These are phyloP conservation scores for Olyra latifolia DNA, from an alignment of 176 grass and related monocot species.

Conservation along the genomic window DNA sequence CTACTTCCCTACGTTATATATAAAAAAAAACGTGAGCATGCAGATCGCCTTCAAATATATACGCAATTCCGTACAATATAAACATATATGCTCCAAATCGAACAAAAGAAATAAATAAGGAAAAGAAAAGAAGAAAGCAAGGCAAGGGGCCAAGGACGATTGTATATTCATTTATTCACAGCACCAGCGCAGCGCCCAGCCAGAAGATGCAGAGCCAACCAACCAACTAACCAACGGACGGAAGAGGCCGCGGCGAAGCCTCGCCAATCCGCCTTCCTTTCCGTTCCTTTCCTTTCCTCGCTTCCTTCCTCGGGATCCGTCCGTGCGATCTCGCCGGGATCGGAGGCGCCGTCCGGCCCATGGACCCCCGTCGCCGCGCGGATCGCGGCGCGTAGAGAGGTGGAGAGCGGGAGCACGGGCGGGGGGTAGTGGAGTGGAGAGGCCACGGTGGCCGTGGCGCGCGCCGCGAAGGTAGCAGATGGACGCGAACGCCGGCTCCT, in stretches of 20 bases:
- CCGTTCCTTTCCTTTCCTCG: neutral
- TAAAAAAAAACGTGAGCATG: neutral
- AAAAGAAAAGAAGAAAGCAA: neutral
- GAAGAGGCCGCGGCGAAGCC: constrained; percentile 40
- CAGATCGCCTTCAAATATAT: neutral
- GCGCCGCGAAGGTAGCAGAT: constrained; percentile 27
- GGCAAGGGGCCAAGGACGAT: neutral
- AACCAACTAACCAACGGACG: constrained; percentile 37
- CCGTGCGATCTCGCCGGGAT: constrained; percentile 22
- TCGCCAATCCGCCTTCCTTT: neutral
- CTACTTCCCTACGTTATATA: neutral
- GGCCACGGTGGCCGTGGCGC: neutral
- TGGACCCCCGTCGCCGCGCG: constrained; percentile 20
- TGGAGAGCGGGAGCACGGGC: neutral
- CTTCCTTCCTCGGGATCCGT: constrained; percentile 35
- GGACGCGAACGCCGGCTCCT: constrained; percentile 59
- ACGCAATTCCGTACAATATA: neutral
- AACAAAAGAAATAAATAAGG: neutral
- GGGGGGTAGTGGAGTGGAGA: neutral
- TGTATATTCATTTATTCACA: constrained; percentile 30
- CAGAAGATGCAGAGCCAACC: constrained; percentile 31
- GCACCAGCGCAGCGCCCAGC: constrained; percentile 26
- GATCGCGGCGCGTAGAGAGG: constrained; percentile 20
- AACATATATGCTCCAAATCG: neutral
- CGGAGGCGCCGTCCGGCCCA: constrained; percentile 14